A percentile compares a stretch with the other conserved stretches of the same genome.
phyloP scores from a whole-genome alignment of 2,329 filamentous ascomycete species.

The Clonostachys rhizophaga region DNA sequence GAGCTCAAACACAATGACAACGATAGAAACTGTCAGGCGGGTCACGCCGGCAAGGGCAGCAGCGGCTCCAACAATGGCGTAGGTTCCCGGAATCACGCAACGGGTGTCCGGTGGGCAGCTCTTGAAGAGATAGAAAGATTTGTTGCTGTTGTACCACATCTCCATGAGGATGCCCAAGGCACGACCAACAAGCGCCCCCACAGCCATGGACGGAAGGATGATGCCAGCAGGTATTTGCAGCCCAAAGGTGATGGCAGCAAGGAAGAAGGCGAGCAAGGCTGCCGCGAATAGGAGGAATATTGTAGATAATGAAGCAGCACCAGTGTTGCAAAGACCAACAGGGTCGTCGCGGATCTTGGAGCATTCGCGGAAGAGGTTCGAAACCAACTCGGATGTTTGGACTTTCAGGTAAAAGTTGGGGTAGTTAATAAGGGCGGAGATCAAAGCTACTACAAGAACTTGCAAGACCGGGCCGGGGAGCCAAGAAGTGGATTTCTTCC shows the following conservation, averaged over 20 bases:
- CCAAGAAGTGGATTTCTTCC: slow-evolving; percentile 64
- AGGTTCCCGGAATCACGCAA: slow-evolving; percentile 91
- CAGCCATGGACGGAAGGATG: slow-evolving; percentile 92
- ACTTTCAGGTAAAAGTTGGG: slow-evolving; percentile 96
- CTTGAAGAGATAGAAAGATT: slow-evolving; percentile 70
- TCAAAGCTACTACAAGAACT: slow-evolving; percentile 71
- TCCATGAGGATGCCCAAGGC: slow-evolving; percentile 87
- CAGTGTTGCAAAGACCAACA: slow-evolving; percentile 85
- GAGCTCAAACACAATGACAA: slow-evolving; percentile 99
- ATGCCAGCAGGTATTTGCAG: slow-evolving; percentile 93
- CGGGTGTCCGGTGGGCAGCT: slow-evolving; percentile 80
- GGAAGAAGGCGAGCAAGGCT: slow-evolving; percentile 75
- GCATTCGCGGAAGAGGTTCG: slow-evolving; percentile 89
- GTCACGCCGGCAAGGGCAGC: slow-evolving; percentile 92
- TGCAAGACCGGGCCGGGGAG: slow-evolving; percentile 73
- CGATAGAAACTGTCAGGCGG: slow-evolving; percentile 94
- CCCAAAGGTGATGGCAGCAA: slow-evolving; percentile 87
- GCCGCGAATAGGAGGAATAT: slow-evolving; percentile 81
- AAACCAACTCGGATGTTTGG: slow-evolving; percentile 86
- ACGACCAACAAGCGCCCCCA: slow-evolving; percentile 85
- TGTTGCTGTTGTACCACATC: slow-evolving; percentile 77
- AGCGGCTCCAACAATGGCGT: slow-evolving; percentile 93
- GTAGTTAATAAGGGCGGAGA: slow-evolving; percentile 89
- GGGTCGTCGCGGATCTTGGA: slow-evolving; percentile 76
- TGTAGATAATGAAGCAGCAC: slow-evolving; percentile 75